Base-by-base conservation (phyloP, 1,284 basidiomycete species). In the Fomes fomentarius region DNA sequence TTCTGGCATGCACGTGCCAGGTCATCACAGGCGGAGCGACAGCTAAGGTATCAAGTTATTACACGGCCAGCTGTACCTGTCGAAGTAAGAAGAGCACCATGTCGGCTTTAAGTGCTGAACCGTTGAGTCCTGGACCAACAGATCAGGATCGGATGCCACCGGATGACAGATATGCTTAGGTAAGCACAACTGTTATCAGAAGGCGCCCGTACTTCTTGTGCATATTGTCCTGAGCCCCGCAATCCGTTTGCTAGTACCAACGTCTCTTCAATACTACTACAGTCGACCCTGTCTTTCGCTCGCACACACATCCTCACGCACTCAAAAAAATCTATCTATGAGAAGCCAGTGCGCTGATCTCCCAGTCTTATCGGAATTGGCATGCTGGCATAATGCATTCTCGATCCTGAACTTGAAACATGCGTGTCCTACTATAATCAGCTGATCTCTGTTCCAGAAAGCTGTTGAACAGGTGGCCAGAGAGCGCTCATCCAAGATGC, bases 1-100 rank as follows among this genome's bases (percentile, higher is more conserved):
- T 34, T 96, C 96, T n/a, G n/a, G n/a, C 93, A 97, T 96, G 75
- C n/a, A n/a, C n/a, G n/a, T n/a, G n/a, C n/a, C 96, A 97, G 56
- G 97, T 80, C 19, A 77, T 84, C 3, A 82, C 88, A 1, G 91
- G 79, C 1, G 93, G 92, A 33, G 81, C 72, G 17, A 73, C 66
- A 34, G 71, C 87, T 89, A 24, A 25, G 17, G 2, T 7, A 15
- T 31, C n/a, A n/a, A n/a, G n/a, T n/a, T n/a, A n/a, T n/a, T n/a
- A 40, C 11, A 22, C 19, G n/a, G n/a, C 35, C 21, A 12, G 4
- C 4, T 24, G 17, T 41, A 63, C 61, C 56, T 45, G 50, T 50
- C 0, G 61, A 63, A 6, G 56, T 58, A 60, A 63, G 49, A 63
- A 63, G 3, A 63, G 47, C 1, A 63, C 61, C 61, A 63, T 63